Conservation (phyloP, 257 asterid genomes). For the Mentha longifolia region DNA sequence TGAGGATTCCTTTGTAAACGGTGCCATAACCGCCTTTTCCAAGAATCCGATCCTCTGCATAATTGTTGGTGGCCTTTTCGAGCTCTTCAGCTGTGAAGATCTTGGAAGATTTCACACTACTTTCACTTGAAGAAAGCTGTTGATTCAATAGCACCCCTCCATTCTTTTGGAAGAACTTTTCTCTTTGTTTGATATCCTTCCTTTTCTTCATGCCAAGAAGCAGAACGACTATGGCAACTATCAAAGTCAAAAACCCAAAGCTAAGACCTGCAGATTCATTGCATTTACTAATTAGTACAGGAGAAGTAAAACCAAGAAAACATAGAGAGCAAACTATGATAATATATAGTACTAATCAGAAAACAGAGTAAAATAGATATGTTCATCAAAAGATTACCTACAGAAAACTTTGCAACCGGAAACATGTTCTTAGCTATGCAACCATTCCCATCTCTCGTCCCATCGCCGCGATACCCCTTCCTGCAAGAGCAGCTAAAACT, state of each 20-base stretch:
- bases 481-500: slow-evolving; percentile 50
- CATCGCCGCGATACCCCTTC: slow-evolving; percentile 54
- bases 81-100: slow-evolving; percentile 47
- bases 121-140: slow-evolving; percentile 42
- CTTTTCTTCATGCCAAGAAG: slow-evolving; percentile 34
- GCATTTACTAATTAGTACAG: neutral
- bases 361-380: no score
- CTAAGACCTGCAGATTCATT: slow-evolving; percentile 35
- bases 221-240: slow-evolving; percentile 30
- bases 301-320: no score
- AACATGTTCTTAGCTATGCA: slow-evolving; percentile 48
- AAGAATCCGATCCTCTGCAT: slow-evolving; percentile 51
- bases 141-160: slow-evolving; percentile 49
- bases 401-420: slow-evolving; percentile 51
- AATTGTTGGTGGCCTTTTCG: slow-evolving; percentile 50
- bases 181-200: slow-evolving; percentile 38
- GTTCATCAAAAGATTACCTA: slow-evolving; percentile 39
- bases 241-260: slow-evolving; percentile 39
- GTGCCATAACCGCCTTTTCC: slow-evolving; percentile 71
- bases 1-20: slow-evolving; percentile 58
- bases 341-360: no score
- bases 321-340: no score
- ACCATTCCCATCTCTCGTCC: slow-evolving; percentile 45
- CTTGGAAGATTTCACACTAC: slow-evolving; percentile 29
- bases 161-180: slow-evolving; percentile 47